Base-by-base conservation (phyloP, 371 early-diverging fungal genomes). In the Mucor piriformis region DNA sequence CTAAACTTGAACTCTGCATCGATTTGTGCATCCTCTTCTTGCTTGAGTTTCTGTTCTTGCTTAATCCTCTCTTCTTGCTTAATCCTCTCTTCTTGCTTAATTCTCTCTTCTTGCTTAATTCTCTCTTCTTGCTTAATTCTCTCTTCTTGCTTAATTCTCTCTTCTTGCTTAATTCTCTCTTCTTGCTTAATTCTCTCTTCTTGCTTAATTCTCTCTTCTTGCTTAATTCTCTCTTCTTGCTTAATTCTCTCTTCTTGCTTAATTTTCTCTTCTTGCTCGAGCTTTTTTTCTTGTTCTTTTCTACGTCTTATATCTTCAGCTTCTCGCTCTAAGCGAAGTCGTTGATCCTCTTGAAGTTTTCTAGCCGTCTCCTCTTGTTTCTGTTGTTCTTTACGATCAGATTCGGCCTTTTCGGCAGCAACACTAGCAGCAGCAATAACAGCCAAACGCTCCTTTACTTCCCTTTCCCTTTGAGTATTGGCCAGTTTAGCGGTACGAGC, bases 401-500 rank as follows among this genome's bases (percentile, higher is more conserved):
- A 27, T 27, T 32, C 20, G 34, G 21, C 33, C 20, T 42, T 42
- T 42, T 38, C 38, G 33, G 40, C 40, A 37, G 54, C 15, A 37
- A 34, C 24, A 29, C 29, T 11, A 12, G 13, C 38, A 20, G 44
- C 43, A 42, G 54, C 54, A 43, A 54, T 43, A 6, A 25, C 33
- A 33, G 33, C n/a, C 20, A 20, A 50, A 18, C 5, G 27, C n/a
- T 48, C 35, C 20, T 11, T n/a, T 46, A 48, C 57, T 42, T 46
- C 55, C 29, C 46, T 32, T 47, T 32, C 34, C 35, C 25, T 37
- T 27, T 13, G 35, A 20, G 7, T 18, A 3, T 18, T 25, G 12
- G 57, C 44, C 24, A 48, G 50, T 35, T 53, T 50, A 13, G 54
- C 46, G n/a, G 25, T 8, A 12, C 56, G 56, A 12, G 55, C 44